Evolutionary conservation across 345 rosid genomes (phyloP).

Genomic region (Brassica juncea): DNA sequence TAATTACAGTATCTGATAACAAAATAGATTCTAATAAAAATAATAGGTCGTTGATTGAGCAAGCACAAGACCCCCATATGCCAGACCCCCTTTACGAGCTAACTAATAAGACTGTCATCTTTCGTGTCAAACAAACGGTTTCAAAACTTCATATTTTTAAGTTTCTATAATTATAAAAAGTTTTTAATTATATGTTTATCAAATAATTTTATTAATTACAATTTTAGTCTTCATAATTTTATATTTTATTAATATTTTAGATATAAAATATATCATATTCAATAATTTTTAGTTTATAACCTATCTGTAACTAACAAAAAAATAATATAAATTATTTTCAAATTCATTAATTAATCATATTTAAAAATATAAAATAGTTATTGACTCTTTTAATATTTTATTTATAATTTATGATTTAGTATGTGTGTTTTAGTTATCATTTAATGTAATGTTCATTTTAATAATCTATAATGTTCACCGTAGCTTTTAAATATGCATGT

Average conservation of each 20-base stretch:
- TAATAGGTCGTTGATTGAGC: conserved; percentile 18
- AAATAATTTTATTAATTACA: neutral
- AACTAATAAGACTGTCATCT: neutral
- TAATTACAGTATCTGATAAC: too few relatives aligned
- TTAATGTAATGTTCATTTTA: neutral
- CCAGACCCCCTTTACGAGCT: neutral
- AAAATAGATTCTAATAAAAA: neutral
- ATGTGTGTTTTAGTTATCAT: neutral
- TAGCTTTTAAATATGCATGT: neutral
- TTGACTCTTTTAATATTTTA: neutral
- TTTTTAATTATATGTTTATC: neutral
- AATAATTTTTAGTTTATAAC: neutral
- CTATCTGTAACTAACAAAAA: neutral
- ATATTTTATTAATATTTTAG: too few relatives aligned
- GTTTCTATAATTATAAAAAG: too few relatives aligned
- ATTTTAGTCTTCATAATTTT: neutral
- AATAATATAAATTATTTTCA: too few relatives aligned
- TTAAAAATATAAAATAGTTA: too few relatives aligned
- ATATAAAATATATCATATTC: neutral
- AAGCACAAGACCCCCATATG: conserved; percentile 8
- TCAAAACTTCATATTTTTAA: neutral
- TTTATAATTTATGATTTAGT: neutral
- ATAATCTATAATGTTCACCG: neutral
- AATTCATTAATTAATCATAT: too few relatives aligned
- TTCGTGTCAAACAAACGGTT: neutral